phyloP scores from a whole-genome alignment of 225 moss, liverwort and hornwort genomes.

The Bryum argenteum region DNA sequence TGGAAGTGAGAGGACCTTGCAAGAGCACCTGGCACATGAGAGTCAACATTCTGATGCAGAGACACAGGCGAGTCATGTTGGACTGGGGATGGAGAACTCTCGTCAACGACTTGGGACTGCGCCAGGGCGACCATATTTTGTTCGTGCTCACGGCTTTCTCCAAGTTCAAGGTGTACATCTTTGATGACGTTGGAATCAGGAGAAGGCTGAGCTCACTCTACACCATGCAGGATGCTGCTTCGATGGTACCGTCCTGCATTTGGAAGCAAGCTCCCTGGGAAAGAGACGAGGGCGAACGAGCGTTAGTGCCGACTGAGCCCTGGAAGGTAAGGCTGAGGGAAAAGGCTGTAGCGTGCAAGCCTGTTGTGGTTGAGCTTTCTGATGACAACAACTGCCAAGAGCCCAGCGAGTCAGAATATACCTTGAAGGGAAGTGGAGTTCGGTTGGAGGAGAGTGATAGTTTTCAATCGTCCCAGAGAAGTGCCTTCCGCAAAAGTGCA shows the following conservation, averaged over 20 bases:
- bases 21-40: conserved; percentile 37
- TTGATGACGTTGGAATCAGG: conserved; percentile 42
- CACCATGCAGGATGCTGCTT: neutral
- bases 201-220: conserved; percentile 24
- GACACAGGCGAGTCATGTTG: conserved; percentile 47
- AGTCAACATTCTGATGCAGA: conserved; percentile 35
- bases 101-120: conserved; percentile 26
- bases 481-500: neutral
- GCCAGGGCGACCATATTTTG: conserved; percentile 44
- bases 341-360: conserved; percentile 13
- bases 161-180: conserved; percentile 47
- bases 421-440: conserved; percentile 30
- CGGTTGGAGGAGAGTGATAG: conserved; percentile 38
- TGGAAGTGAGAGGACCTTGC: conserved; percentile 46
- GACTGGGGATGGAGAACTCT: conserved; percentile 46
- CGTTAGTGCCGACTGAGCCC: conserved; percentile 19
- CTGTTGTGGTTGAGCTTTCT: conserved; percentile 40
- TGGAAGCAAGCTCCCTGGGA: conserved; percentile 21
- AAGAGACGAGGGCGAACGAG: neutral
- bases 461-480: conserved; percentile 25
- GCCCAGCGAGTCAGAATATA: conserved; percentile 29
- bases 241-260: conserved; percentile 6
- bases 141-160: conserved; percentile 53
- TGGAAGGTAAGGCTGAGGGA: conserved; percentile 42
- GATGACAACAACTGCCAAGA: conserved; percentile 38